Percentiles rank a stretch among this genome's conserved stretches.
phyloP scores from a whole-genome alignment of 192 early-diverging fungal species.

The Ramicandelaber brevisporus region DNA sequence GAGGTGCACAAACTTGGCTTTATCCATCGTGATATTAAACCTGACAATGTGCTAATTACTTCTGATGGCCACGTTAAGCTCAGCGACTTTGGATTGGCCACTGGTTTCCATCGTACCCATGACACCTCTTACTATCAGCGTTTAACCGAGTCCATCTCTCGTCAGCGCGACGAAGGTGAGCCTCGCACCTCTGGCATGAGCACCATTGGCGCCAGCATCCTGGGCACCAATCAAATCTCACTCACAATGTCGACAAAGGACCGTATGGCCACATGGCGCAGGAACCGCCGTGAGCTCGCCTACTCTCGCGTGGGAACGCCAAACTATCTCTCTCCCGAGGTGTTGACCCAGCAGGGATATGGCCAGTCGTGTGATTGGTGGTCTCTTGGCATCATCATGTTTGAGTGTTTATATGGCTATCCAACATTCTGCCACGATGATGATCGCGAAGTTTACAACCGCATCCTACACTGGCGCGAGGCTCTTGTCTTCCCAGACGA shows the following conservation, averaged over 20 bases:
- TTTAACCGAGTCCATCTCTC: constrained; percentile 38
- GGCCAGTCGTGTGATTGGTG: constrained; percentile 98
- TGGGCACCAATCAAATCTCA: constrained; percentile 37
- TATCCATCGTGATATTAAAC: constrained; percentile 80
- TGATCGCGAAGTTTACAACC: constrained; percentile 87
- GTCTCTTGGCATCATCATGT: constrained; percentile 98
- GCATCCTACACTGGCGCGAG: constrained; percentile 95
- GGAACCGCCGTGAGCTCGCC: constrained; percentile 81
- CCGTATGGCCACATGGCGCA: constrained; percentile 92
- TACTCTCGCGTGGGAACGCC: constrained; percentile 97
- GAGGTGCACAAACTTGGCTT: constrained; percentile 85
- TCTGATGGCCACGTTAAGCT: constrained; percentile 97
- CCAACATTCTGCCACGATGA: constrained; percentile 94
- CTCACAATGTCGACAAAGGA: constrained; percentile 84
- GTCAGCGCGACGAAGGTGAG: constrained; percentile 18
- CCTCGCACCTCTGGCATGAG: constrained; percentile 9
- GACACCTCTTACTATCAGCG: constrained; percentile 88
- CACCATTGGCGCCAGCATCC: constrained; percentile 1
- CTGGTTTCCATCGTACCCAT: constrained; percentile 97
- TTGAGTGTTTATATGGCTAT: constrained; percentile 93
- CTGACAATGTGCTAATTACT: constrained; percentile 82
- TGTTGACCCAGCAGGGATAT: constrained; percentile 84
- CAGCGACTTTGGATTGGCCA: constrained; percentile 98
- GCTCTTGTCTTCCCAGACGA: constrained; percentile 80
- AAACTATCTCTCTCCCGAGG: constrained; percentile 95